These are phyloP conservation scores for Rhytidiadelphus loreus DNA, from an alignment of 225 moss, liverwort and hornwort species.

Conservation along the genomic window DNA sequence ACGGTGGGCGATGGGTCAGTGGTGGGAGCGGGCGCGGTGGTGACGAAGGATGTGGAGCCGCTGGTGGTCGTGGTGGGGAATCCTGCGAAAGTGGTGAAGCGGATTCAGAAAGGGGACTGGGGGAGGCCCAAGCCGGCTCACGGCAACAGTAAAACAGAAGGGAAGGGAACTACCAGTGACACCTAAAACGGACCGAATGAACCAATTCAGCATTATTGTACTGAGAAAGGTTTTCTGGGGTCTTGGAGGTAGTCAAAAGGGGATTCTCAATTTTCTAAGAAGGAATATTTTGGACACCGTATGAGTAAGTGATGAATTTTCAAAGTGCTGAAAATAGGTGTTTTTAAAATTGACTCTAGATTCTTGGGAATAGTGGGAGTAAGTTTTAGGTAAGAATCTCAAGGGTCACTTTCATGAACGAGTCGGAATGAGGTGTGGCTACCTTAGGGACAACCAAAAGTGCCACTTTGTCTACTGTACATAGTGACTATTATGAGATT, in stretches of 20 bases:
- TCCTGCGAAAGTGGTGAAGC: slow-evolving; percentile 59
- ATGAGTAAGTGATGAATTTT: not conserved
- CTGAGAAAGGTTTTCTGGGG: too few relatives aligned
- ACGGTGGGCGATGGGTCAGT: slow-evolving; percentile 64
- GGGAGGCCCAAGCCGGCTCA: not conserved
- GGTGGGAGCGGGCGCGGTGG: slow-evolving; percentile 76
- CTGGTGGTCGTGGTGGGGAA: slow-evolving; percentile 65
- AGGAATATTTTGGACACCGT: not conserved
- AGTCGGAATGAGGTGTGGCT: not conserved
- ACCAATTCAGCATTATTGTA: too few relatives aligned
- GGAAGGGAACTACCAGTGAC: too few relatives aligned
- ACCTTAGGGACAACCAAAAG: not conserved
- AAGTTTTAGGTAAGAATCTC: not conserved
- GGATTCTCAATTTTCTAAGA: not conserved
- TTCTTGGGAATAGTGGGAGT: not conserved
- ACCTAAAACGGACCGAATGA: too few relatives aligned
- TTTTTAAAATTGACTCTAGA: rapidly evolving
- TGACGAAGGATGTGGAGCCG: slow-evolving; percentile 59
- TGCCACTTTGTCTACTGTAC: not conserved
- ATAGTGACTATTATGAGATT: not conserved
- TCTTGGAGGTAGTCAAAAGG: too few relatives aligned
- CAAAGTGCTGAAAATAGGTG: not conserved
- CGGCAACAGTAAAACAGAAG: not conserved
- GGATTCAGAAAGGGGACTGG: slow-evolving; percentile 29
- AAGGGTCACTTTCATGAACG: rapidly evolving